Evolutionary conservation across 2,329 filamentous ascomycete species (phyloP).

Genomic region (Colletotrichum costaricense): DNA sequence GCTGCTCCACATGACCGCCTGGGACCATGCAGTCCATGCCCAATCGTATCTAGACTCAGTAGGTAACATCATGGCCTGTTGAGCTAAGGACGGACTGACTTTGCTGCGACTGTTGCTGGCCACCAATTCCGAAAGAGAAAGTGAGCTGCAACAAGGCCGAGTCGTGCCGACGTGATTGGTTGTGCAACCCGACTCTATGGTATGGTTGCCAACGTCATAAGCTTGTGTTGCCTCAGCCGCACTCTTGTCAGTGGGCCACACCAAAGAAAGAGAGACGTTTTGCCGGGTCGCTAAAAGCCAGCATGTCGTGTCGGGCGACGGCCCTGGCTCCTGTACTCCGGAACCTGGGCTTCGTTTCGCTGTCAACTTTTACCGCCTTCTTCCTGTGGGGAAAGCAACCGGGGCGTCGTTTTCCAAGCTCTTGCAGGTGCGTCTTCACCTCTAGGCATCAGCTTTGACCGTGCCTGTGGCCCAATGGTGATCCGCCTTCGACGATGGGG

Average conservation of each 20-base stretch:
- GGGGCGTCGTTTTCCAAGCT: neutral
- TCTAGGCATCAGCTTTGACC: neutral
- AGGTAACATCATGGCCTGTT: conserved; percentile 10
- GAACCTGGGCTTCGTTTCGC: conserved; percentile 19
- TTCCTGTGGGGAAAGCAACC: conserved; percentile 20
- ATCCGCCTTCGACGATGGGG: neutral
- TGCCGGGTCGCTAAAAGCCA: neutral
- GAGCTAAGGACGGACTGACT: neutral
- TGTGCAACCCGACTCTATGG: conserved; percentile 1
- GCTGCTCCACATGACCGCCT: conserved; percentile 31
- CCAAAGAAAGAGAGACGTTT: conserved; percentile 4
- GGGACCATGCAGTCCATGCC: conserved; percentile 7
- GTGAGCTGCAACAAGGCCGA: conserved; percentile 22
- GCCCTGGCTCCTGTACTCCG: conserved; percentile 9
- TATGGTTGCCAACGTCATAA: conserved; percentile 29
- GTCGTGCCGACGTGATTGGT: conserved; percentile 21
- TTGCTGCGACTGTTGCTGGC: conserved; percentile 17
- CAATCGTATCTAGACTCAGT: conserved; percentile 20
- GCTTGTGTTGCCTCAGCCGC: conserved; percentile 25
- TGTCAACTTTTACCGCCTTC: conserved; percentile 1
- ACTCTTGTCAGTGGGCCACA: conserved; percentile 21
- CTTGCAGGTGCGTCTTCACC: conserved; percentile 10
- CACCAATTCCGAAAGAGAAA: conserved; percentile 28
- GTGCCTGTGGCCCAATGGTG: conserved; percentile 13
- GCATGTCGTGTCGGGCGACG: conserved; percentile 20